These are phyloP conservation scores for Fragilariopsis cylindrus DNA, from an alignment of 108 stramenopile species.

Conservation along the genomic window DNA sequence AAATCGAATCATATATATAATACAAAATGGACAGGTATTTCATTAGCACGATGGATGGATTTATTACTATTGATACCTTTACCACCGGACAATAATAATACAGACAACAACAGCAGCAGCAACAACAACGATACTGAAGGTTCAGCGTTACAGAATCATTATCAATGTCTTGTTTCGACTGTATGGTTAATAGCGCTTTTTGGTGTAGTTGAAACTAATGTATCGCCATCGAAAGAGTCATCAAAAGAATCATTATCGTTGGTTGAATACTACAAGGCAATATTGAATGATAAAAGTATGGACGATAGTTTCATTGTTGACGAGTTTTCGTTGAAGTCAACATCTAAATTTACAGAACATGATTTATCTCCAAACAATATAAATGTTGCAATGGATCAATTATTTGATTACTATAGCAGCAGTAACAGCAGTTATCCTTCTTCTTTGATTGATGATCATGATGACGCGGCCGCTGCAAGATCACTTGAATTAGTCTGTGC, in stretches of 20 bases:
- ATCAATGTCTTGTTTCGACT: constrained; percentile 13
- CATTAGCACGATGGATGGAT: constrained; percentile 40
- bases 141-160: background rate
- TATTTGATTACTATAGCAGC: background rate
- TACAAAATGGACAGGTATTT: constrained; percentile 43
- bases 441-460: background rate
- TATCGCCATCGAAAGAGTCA: background rate
- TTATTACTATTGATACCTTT: constrained; percentile 8
- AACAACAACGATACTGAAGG: background rate
- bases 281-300: background rate
- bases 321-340: background rate
- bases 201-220: background rate
- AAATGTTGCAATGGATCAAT: background rate
- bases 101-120: background rate
- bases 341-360: background rate
- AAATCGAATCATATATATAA: constrained; percentile 36
- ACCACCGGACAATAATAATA: background rate
- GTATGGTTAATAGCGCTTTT: constrained; percentile 37
- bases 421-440: background rate
- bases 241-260: background rate
- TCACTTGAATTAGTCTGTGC: constrained; percentile 38
- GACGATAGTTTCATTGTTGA: background rate
- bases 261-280: background rate
- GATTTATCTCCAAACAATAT: background rate
- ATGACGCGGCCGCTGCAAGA: background rate